Evolutionary conservation across 192 early-diverging fungal genomes (phyloP).

Genomic region (Coemansia sp.): DNA sequence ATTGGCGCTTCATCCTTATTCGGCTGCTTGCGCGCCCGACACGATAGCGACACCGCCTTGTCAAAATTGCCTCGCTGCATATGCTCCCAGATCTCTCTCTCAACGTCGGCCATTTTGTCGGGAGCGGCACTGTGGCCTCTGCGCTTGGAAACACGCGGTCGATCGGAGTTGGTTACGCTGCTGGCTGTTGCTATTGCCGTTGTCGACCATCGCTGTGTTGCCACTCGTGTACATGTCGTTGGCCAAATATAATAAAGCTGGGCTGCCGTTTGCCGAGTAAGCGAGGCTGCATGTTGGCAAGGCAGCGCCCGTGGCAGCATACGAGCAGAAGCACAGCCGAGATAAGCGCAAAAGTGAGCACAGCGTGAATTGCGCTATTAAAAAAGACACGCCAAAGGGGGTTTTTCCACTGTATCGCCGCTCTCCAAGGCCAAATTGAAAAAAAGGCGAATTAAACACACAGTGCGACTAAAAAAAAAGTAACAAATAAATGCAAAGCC

Average conservation of each 20-base stretch:
- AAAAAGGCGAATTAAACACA: background rate
- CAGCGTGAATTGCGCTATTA: conserved; percentile 6
- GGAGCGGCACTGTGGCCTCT: background rate
- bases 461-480: background rate
- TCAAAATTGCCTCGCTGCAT: conserved; percentile 18
- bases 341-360: background rate
- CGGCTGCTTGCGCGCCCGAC: background rate
- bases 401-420: background rate
- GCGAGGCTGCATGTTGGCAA: conserved; percentile 21
- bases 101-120: background rate
- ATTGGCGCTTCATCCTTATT: background rate
- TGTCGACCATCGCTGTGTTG: conserved; percentile 7
- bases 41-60: conserved; percentile 15
- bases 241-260: conserved; percentile 8
- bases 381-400: background rate
- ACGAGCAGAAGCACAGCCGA: conserved; percentile 2
- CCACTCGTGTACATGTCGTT: background rate
- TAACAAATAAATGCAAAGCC: background rate
- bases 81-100: conserved; percentile 14
- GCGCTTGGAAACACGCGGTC: background rate
- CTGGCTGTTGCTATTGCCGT: background rate
- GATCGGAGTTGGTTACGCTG: background rate
- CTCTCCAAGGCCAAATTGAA: background rate
- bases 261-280: background rate
- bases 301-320: conserved; percentile 24